These are phyloP conservation scores for Magnusiomyces clavatus DNA, from an alignment of 1,139 yeast species.

Conservation along the genomic window DNA sequence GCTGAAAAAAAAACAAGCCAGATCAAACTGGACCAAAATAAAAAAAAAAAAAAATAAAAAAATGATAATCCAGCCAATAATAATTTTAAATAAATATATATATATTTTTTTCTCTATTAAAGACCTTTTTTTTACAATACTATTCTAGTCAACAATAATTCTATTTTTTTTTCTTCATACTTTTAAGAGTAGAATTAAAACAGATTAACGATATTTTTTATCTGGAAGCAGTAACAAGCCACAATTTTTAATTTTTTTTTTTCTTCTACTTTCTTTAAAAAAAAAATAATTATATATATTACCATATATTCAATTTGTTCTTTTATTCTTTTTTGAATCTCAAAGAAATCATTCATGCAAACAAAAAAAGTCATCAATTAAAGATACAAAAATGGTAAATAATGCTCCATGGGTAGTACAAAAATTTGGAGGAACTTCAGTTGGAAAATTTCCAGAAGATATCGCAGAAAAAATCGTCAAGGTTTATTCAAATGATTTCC, in stretches of 20 bases:
- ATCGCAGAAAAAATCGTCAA: constrained; percentile 80
- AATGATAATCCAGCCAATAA: no score
- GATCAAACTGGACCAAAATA: no score
- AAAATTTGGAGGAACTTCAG: constrained; percentile 97
- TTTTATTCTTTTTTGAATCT: not conserved
- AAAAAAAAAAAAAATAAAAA: no score
- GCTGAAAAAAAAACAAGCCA: no score
- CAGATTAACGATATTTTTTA: no score
- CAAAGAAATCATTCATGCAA: not conserved
- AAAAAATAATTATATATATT: not conserved
- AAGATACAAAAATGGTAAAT: not conserved
- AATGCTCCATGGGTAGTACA: constrained; percentile 74
- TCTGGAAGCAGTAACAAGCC: not conserved
- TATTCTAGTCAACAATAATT: no score
- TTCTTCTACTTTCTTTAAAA: not conserved
- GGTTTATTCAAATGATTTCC: constrained; percentile 48
- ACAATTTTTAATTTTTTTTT: not conserved
- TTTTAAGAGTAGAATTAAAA: no score
- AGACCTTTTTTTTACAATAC: no score
- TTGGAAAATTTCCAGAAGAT: constrained; percentile 82
- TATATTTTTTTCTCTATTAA: no score
- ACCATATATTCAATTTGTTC: no score
- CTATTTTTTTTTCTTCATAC: no score
- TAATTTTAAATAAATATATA: no score
- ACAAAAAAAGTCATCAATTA: not conserved